Evolutionary conservation across 176 grass and related monocot species (phyloP).

Genomic region (Triticum monococcum): DNA sequence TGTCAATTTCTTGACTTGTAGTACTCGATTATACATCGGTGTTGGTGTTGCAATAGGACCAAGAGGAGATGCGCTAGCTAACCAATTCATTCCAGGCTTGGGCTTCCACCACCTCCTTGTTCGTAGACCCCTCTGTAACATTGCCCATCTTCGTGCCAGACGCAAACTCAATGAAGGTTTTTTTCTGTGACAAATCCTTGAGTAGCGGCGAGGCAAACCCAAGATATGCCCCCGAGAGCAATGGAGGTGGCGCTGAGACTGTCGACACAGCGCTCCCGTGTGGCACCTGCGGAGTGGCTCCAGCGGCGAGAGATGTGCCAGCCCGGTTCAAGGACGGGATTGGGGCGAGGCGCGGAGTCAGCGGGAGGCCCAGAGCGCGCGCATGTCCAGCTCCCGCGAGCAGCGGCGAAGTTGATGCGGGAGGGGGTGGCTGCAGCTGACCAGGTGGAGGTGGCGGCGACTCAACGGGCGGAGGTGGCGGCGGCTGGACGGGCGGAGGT

Average conservation of each 20-base stretch:
- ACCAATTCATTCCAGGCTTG: not conserved
- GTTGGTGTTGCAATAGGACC: no score
- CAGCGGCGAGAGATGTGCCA: not conserved
- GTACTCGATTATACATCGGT: no score
- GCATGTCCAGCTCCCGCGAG: not conserved
- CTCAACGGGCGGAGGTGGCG: no score
- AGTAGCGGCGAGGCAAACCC: not conserved
- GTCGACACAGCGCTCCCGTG: no score
- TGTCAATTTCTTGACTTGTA: no score
- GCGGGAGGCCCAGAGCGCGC: not conserved
- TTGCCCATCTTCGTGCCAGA: not conserved
- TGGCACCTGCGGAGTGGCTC: not conserved
- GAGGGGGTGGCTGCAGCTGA: no score
- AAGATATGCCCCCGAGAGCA: not conserved
- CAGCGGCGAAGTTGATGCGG: not conserved
- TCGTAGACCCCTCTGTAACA: not conserved
- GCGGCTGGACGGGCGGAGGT: no score
- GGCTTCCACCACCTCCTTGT: not conserved
- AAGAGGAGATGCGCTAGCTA: not conserved
- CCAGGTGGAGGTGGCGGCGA: no score
- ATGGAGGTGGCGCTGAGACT: not conserved
- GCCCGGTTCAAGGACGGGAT: not conserved
- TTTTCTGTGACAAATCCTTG: not conserved
- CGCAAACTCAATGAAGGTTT: not conserved
- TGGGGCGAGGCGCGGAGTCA: not conserved